These are phyloP conservation scores for Kwoniella heveanensis DNA, from an alignment of 768 basidiomycete species.

Conservation along the genomic window DNA sequence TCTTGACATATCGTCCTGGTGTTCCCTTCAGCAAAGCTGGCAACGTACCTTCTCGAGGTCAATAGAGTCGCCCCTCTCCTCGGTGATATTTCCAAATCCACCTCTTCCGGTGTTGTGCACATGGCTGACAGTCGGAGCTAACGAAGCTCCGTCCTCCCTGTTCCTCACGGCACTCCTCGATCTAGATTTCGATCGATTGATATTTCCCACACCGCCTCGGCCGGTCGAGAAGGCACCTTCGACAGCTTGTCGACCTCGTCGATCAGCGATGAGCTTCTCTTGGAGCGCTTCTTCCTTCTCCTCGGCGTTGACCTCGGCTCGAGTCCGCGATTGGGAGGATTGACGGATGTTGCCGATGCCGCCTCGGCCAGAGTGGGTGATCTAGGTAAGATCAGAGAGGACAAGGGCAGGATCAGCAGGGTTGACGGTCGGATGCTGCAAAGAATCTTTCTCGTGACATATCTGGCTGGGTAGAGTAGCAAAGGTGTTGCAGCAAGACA, in stretches of 20 bases:
- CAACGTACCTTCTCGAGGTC: conserved; percentile 43
- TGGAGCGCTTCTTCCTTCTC: conserved; percentile 35
- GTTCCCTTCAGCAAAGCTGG: too few relatives aligned
- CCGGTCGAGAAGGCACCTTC: conserved; percentile 52
- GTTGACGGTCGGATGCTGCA: too few relatives aligned
- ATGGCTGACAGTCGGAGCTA: conserved; percentile 18
- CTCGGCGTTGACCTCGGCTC: conserved; percentile 31
- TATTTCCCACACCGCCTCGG: conserved; percentile 55
- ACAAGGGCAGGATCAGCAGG: neutral
- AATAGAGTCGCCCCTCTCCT: conserved; percentile 32
- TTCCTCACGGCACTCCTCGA: conserved; percentile 26
- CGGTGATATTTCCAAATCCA: conserved; percentile 52
- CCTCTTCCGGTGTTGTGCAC: conserved; percentile 41
- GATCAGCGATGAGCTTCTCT: conserved; percentile 45
- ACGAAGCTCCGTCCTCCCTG: conserved; percentile 14
- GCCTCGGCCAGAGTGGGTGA: conserved; percentile 67
- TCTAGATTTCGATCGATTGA: conserved; percentile 36
- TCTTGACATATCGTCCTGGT: too few relatives aligned
- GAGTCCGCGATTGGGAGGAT: conserved; percentile 67
- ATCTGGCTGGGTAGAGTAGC: too few relatives aligned
- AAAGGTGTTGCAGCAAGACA: too few relatives aligned
- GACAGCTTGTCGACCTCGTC: conserved; percentile 41
- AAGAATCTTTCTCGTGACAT: too few relatives aligned
- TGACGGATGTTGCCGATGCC: conserved; percentile 74
- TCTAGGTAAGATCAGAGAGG: conserved; percentile 20